These are phyloP conservation scores for Ceratocystis albifundus DNA, from an alignment of 2,329 filamentous ascomycete genomes.

Conservation along the genomic window DNA sequence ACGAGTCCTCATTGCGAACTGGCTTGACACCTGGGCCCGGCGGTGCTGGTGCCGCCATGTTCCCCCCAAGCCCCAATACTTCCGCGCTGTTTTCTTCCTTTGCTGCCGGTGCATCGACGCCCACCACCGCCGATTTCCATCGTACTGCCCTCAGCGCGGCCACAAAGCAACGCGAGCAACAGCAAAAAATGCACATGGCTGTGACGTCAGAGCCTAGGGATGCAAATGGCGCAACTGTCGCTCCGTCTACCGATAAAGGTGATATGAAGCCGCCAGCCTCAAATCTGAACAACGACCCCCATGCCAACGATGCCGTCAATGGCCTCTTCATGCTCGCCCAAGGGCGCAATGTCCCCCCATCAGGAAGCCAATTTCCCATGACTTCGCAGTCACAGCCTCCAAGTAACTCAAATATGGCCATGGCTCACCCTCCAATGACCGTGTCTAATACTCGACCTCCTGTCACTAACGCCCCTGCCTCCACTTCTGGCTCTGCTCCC, in stretches of 20 bases:
- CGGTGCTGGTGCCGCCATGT: conserved; percentile 65
- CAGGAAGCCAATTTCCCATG: conserved; percentile 9
- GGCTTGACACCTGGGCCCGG: conserved; percentile 89
- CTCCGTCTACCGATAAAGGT: conserved; percentile 44
- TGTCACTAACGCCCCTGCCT: background rate
- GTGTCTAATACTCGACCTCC: background rate
- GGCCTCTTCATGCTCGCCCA: conserved; percentile 76
- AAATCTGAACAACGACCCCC: conserved; percentile 53
- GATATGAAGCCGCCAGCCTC: conserved; percentile 29
- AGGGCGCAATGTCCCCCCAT: conserved; percentile 47
- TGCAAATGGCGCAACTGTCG: conserved; percentile 12
- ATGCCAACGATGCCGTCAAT: conserved; percentile 92
- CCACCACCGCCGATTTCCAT: conserved; percentile 86
- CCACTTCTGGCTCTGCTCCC: background rate
- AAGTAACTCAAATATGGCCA: conserved; percentile 4
- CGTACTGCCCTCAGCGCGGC: conserved; percentile 78
- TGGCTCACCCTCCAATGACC: conserved; percentile 8
- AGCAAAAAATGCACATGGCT: conserved; percentile 29
- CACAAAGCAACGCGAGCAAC: conserved; percentile 44
- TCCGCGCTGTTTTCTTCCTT: conserved; percentile 63
- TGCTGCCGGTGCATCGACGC: conserved; percentile 72
- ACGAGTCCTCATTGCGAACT: conserved; percentile 86
- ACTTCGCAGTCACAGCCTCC: background rate
- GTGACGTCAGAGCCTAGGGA: conserved; percentile 21
- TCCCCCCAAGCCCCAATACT: conserved; percentile 79